Conservation (phyloP, 352 stramenopile species). For the Pythium plurisporium region DNA sequence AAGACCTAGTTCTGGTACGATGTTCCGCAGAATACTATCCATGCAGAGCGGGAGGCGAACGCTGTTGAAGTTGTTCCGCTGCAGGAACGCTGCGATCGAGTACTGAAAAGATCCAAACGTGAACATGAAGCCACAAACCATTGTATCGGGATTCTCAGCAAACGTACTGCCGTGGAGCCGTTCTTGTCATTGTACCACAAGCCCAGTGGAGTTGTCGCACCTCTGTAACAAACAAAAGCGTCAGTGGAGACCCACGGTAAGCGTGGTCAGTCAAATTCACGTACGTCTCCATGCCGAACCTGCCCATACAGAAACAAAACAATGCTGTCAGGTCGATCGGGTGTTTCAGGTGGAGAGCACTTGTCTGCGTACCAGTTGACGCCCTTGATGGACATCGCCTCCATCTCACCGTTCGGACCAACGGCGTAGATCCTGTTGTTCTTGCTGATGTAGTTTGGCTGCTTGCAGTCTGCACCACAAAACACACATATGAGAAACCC, state of each 20-base stretch:
- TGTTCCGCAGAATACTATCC: conserved; percentile 20
- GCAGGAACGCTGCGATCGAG: conserved; percentile 59
- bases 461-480: conserved; percentile 29
- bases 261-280: conserved; percentile 57
- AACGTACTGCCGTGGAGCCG: conserved; percentile 42
- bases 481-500: too few relatives aligned
- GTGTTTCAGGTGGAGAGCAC: too few relatives aligned
- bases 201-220: conserved; percentile 23
- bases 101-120: too few relatives aligned
- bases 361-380: conserved; percentile 52
- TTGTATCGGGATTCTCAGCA: too few relatives aligned
- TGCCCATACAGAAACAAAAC: too few relatives aligned
- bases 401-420: conserved; percentile 41
- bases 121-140: too few relatives aligned
- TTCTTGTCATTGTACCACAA: conserved; percentile 53
- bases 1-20: conserved; percentile 28
- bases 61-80: conserved; percentile 74
- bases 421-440: conserved; percentile 56
- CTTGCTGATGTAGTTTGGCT: conserved; percentile 70
- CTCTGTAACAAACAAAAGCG: conserved; percentile 23
- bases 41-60: conserved; percentile 65
- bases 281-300: conserved; percentile 55
- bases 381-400: conserved; percentile 55
- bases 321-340: too few relatives aligned
- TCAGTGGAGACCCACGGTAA: not conserved